Base-by-base conservation (phyloP, 106 monocot species). In the Phalaenopsis aphrodite region DNA sequence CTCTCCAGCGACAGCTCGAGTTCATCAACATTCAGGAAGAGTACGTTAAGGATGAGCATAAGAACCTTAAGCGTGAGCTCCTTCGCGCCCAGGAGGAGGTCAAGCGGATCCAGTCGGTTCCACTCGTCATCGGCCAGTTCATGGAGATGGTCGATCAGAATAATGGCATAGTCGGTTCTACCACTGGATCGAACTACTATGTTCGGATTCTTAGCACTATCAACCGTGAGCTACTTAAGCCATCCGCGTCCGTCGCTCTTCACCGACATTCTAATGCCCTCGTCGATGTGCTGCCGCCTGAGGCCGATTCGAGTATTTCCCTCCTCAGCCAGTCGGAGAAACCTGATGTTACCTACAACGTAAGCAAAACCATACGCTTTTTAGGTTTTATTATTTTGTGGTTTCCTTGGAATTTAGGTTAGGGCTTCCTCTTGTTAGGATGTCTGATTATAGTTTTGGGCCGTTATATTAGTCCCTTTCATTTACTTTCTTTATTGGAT, bases 121-220 rank as follows among this genome's bases (percentile, higher is more conserved):
- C 98, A 5, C 92, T 99, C 16, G 98, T 99, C 55, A 99, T 99
- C 79, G 96, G 96, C 56, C 96, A 96, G 92, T 96, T 96, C 88
- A 96, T 96, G 96, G 96, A 96, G 87, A 99, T 99, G 98, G 94
- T 99, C 71, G 94, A 99, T 74, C 90, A 89, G 88, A 99, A 99
- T 84, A 93, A 94, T 78, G 98, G 98, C 12, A 99, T 99, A 80
- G 98, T 99, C 42, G 94, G 94, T 4, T 99, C 96, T 43, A 97
- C 96, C 79, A 95, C 99, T 8, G 99, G 99, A 52, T 95, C 95
- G 16, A 99, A 99, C 52, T 99, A 99, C 84, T 99, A 95, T 42
- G 99, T 99, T 6, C 76, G 99, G 75, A 99, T 99, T 38, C 79
- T 99, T 18, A 95, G 95, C 83, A 99, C 99, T 19, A 89, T 99